Evolutionary conservation across 1,284 basidiomycete species (phyloP), one percentile per base, ranked within the genome.

Genomic region (Cystobasidium sp.): DNA sequence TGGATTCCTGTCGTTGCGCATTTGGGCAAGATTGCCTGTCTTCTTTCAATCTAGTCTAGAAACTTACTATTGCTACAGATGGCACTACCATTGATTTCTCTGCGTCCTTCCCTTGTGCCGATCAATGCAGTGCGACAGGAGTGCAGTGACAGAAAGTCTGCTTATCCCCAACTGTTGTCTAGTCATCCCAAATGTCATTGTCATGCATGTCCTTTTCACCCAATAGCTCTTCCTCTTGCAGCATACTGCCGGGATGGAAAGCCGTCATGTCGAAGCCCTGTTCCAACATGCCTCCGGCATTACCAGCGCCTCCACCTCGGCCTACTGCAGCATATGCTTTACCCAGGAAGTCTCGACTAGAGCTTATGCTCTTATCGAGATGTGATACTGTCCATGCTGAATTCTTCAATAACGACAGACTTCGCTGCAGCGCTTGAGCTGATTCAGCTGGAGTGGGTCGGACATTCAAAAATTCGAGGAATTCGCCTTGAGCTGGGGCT

Each of bases 401-500:
- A 10, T 47, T 39, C 10, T 43, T 37, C 18, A 73, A 20, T 6
- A 37, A 2, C 8, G 44, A 14, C 39, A 73, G 37, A 14, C 59
- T 56, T 10, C 20, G 24, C 22, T 66, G 56, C 18, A 73, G 51
- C 9, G 51, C 47, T 10, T 24, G n/a, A 1, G n/a, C 43, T 41
- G 70, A 16, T 37, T 53, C 62, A 7, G 20, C 14, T 12, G 70
- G 37, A 41, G 46, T 52, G 8, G 24, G 4, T 3, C 49, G n/a
- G 24, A 18, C 18, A 14, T 37, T n/a, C 18, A 65, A 41, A 51
- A 73, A 73, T 24, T 73, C 70, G 62, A 73, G 46, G 52, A 66
- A 66, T n/a, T 53, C 37, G 24, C 62, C 59, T 16, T 37, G 24
- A 4, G 51, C 56, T 7, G 24, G 14, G 14, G 18, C 39, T 47